Evolutionary conservation across 805 yeast species (phyloP).

Genomic region (Candida quercuum): DNA sequence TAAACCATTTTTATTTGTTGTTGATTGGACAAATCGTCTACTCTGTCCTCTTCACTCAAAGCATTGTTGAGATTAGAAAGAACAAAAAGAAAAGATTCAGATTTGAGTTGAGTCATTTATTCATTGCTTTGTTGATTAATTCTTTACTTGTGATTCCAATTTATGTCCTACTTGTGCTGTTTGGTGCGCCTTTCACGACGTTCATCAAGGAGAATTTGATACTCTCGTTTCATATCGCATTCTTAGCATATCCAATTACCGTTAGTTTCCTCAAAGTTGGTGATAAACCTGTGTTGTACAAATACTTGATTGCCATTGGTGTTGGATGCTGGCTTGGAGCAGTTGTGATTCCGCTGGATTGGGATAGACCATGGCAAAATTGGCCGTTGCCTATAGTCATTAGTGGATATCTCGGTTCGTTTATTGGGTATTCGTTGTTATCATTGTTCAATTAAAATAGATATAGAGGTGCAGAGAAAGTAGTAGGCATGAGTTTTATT

Average conservation of each 20-base stretch:
- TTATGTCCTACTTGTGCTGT: slow-evolving; percentile 42
- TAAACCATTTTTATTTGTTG: background rate
- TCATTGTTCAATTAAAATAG: slow-evolving; percentile 29
- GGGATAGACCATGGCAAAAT: slow-evolving; percentile 97
- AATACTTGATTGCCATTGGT: slow-evolving; percentile 27
- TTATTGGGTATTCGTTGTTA: slow-evolving; percentile 54
- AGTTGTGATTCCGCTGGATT: slow-evolving; percentile 88
- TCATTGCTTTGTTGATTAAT: slow-evolving; percentile 12
- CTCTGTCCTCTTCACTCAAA: background rate
- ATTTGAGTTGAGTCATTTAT: background rate
- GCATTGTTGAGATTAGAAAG: background rate
- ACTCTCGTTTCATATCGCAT: slow-evolving; percentile 55
- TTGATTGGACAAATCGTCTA: background rate
- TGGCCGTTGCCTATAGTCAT: slow-evolving; percentile 88
- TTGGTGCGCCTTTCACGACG: slow-evolving; percentile 76
- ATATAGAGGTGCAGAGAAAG: background rate
- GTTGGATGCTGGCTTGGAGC: slow-evolving; percentile 92
- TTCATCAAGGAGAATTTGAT: slow-evolving; percentile 50
- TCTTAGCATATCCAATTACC: slow-evolving; percentile 60
- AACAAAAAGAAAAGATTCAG: slow-evolving; percentile 1
- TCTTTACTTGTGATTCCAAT: slow-evolving; percentile 22
- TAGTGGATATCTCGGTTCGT: slow-evolving; percentile 75
- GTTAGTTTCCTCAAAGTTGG: slow-evolving; percentile 50
- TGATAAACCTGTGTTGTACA: slow-evolving; percentile 22
- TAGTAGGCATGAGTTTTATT: too few relatives aligned